Percentiles rank a stretch among this genome's conserved stretches.
Evolutionary conservation across 345 rosid species (phyloP).

Genomic region (Populus euphratica): DNA sequence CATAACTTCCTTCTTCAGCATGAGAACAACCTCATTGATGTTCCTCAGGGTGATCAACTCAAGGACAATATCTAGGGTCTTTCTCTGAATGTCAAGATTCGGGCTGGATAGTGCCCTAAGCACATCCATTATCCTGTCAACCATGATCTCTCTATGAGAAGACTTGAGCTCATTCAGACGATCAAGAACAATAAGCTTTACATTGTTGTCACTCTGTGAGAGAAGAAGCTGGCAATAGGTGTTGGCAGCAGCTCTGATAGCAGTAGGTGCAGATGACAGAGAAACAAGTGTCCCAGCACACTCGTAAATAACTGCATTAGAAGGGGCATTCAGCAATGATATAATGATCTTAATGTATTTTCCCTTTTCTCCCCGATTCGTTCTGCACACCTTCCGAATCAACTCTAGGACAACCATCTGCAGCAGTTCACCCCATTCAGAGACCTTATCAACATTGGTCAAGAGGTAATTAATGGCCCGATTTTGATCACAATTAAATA

Average conservation of each 20-base stretch:
- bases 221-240: constrained; percentile 80
- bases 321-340: constrained; percentile 66
- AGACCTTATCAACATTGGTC: constrained; percentile 60
- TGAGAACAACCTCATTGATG: constrained; percentile 71
- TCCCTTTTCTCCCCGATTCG: constrained; percentile 61
- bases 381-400: constrained; percentile 69
- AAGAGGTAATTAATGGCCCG: constrained; percentile 59
- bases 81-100: constrained; percentile 75
- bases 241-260: constrained; percentile 76
- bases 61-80: constrained; percentile 79
- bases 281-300: constrained; percentile 82
- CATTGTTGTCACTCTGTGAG: constrained; percentile 88
- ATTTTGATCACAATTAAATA: constrained; percentile 66
- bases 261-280: constrained; percentile 85
- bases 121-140: constrained; percentile 82
- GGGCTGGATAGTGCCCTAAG: constrained; percentile 92
- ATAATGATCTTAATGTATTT: constrained; percentile 70
- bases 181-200: constrained; percentile 85
- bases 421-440: constrained; percentile 70
- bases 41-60: constrained; percentile 76
- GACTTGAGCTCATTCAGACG: constrained; percentile 69
- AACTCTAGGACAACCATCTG: constrained; percentile 77
- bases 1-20: constrained; percentile 83
- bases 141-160: constrained; percentile 74
- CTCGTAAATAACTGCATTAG: constrained; percentile 68